Base-by-base conservation (phyloP, 768 basidiomycete species). In the Pleurotus djamor region DNA sequence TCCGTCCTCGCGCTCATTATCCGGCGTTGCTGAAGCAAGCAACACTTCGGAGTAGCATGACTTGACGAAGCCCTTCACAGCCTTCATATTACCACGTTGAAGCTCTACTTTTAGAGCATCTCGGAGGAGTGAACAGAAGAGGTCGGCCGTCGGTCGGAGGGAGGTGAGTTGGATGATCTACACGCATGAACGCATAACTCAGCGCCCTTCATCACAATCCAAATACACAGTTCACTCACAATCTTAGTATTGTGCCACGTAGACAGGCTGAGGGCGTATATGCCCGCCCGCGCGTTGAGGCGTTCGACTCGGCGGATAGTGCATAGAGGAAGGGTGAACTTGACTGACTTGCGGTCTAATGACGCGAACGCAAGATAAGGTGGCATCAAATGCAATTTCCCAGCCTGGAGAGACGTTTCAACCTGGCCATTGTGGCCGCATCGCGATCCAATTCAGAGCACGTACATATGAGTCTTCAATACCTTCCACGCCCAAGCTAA, bases 31-130 rank as follows among this genome's bases (percentile, higher is more conserved):
- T 5, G 83, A 80, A 0, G 82, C 76, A 13, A 96, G 74, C 2
- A 98, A 84, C n/a, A 83, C 85, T 72, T 98, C 97, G 0, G 96
- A 97, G 72, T 96, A 98, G 69, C 95, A 92, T 1, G 94, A 92
- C 74, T 92, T 90, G 34, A 92, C 85, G 69, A 98, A 98, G 10
- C 82, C 79, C 72, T 96, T 97, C 60, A 98, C 90, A 10, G 78
- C 76, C 72, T 97, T 97, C 95, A 99, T 99, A 68, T 89, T 87
- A 2, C 96, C 91, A 13, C 89, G 85, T 67, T 95, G 90, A 10
- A 98, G 81, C 65, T 97, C 92, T 4, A 87, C 78, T 74, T 95
- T 97, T 63, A 99, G 82, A 3, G 92, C 88, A 65, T 96, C 91
- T 6, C 95, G 87, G 0, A 99, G 83, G 4, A 94, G 78, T 1